Evolutionary conservation across 2,329 filamentous ascomycete genomes (phyloP), one percentile per base, ranked within the genome.

Genomic region (Penicillium sp.): DNA sequence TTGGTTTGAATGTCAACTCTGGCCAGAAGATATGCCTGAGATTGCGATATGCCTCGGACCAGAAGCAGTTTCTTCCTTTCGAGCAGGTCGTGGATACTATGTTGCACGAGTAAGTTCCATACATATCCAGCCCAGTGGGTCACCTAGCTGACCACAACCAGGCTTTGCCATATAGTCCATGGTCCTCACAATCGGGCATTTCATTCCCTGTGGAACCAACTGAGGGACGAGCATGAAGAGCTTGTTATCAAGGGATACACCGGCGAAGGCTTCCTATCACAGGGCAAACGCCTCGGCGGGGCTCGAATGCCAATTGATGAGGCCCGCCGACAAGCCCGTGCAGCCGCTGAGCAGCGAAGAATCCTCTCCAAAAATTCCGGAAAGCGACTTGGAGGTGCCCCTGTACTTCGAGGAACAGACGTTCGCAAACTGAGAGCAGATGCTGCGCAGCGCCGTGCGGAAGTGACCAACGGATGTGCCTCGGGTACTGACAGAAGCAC

Each of bases 41-140:
- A 36, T 77, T 97, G 52, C 86, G 93, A 49, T 87, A 94, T 70
- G 78, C 89, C 5, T 79, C 83, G 62, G 90, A 96, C 68, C 80
- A 83, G 8, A 84, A 78, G 32, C 86, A 90, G 62, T 97, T 97
- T 65, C 72, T 96, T 17, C 86, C 89, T 1, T 75, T 92, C 51
- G 91, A 97, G 66, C 79, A 89, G 58, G 81, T 96, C 7, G 80
- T 91, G 36, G 91, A 97, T 70, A 97, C 93, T 0, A 89, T 97
- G 85, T 84, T 97, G 17, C 93, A 97, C 68, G 93, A 97, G 78
- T 80, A 63, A 66, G 75, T 68, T 4, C 8, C 12, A 9, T 13
- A 18, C 7, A 36, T 21, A 7, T 33, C 6, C 18, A 4, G 34
- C 3, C 18, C 15, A 30, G 27, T 13, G 10, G 23, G 7, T 41